These are phyloP conservation scores for Hysterium pulicare DNA, from an alignment of 2,329 filamentous ascomycete species.

Conservation along the genomic window DNA sequence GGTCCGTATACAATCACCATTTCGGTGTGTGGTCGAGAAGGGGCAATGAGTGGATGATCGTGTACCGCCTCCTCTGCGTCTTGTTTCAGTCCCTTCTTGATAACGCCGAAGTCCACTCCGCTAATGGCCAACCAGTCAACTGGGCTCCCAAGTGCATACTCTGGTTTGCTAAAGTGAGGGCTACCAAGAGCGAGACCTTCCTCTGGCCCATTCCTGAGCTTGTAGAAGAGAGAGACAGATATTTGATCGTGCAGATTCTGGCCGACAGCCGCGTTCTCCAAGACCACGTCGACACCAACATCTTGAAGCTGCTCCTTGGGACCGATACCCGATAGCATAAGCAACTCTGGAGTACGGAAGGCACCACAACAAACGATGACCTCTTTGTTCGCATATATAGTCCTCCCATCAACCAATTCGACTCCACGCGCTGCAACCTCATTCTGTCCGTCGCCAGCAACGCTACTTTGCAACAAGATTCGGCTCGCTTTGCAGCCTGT, in stretches of 20 bases:
- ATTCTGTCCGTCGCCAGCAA: too few species aligned
- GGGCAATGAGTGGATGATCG: slow-evolving; percentile 59
- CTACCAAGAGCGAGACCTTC: background rate
- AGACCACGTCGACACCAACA: slow-evolving; percentile 49
- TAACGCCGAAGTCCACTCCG: slow-evolving; percentile 52
- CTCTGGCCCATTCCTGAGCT: slow-evolving; percentile 30
- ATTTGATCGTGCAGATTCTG: slow-evolving; percentile 56
- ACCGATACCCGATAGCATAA: slow-evolving; percentile 60
- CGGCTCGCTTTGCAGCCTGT: background rate
- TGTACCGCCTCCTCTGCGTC: slow-evolving; percentile 46
- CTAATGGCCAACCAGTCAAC: slow-evolving; percentile 24
- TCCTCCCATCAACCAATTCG: background rate
- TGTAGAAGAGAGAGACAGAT: background rate
- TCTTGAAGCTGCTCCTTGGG: slow-evolving; percentile 48
- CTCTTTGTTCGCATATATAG: background rate
- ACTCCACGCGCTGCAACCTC: background rate
- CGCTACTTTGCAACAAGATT: background rate
- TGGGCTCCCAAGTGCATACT: background rate
- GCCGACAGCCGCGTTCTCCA: slow-evolving; percentile 57
- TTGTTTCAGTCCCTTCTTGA: slow-evolving; percentile 53
- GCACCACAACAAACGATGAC: slow-evolving; percentile 38
- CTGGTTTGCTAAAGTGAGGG: background rate
- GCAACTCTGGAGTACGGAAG: slow-evolving; percentile 59
- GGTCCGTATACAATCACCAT: slow-evolving; percentile 56
- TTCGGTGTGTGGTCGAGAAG: slow-evolving; percentile 55